A percentile compares a stretch with the other conserved stretches of the same genome.
These are phyloP conservation scores for Chaetomium cochliodes DNA, from an alignment of 495 filamentous ascomycete genomes.

Conservation along the genomic window DNA sequence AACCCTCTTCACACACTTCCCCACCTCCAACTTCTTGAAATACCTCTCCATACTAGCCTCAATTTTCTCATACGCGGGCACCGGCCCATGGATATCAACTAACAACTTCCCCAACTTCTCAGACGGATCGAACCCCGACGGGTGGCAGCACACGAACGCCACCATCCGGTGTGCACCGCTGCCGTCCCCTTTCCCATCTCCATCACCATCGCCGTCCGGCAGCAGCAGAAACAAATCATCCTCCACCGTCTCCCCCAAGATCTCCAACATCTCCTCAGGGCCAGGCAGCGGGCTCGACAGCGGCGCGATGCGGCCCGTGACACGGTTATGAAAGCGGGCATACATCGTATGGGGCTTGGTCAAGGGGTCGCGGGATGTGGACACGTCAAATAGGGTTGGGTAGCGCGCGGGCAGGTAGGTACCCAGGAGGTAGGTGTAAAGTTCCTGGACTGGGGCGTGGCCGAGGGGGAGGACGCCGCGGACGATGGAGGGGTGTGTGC, in stretches of 20 bases:
- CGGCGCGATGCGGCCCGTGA: constrained; percentile 47
- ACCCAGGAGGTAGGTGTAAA: constrained; percentile 62
- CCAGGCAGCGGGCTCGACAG: constrained; percentile 33
- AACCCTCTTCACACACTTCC: constrained; percentile 53
- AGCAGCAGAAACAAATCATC: constrained; percentile 73
- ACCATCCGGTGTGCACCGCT: constrained; percentile 54
- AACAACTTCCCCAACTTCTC: constrained; percentile 63
- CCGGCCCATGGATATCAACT: constrained; percentile 66
- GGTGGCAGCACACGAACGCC: constrained; percentile 70
- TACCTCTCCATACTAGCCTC: constrained; percentile 75
- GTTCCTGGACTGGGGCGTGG: constrained; percentile 56
- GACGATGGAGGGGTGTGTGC: constrained; percentile 48
- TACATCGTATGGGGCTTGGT: background rate
- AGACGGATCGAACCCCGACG: constrained; percentile 66
- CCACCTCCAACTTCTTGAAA: constrained; percentile 58
- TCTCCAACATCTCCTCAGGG: constrained; percentile 42
- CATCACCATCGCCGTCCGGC: constrained; percentile 41
- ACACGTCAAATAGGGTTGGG: constrained; percentile 57
- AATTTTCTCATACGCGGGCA: constrained; percentile 71
- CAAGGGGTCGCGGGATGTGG: constrained; percentile 21
- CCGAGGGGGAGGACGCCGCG: constrained; percentile 47
- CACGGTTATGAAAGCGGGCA: constrained; percentile 42
- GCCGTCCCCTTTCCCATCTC: constrained; percentile 12
- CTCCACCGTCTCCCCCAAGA: constrained; percentile 61
- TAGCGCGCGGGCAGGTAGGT: constrained; percentile 66